Evolutionary conservation across 2,329 filamentous ascomycete genomes (phyloP).

Genomic region (Cordyceps fumosorosea): DNA sequence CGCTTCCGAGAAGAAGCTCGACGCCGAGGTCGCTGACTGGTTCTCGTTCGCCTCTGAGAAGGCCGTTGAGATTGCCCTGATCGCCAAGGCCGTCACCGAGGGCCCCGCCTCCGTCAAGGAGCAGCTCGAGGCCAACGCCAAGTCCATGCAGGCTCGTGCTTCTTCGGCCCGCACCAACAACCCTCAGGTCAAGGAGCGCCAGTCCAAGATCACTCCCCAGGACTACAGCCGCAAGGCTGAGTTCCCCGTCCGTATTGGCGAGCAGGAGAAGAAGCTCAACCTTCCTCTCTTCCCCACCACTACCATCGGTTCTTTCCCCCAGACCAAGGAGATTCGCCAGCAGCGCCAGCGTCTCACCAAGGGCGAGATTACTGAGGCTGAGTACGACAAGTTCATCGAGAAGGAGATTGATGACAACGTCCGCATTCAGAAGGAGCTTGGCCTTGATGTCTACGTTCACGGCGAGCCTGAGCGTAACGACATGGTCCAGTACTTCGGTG

Average conservation of each 20-base stretch:
- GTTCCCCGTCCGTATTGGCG: conserved; percentile 76
- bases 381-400: conserved; percentile 99
- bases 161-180: conserved; percentile 95
- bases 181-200: conserved; percentile 93
- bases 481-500: conserved; percentile 99
- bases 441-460: conserved; percentile 94
- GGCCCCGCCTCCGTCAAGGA: conserved; percentile 80
- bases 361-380: conserved; percentile 81
- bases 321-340: conserved; percentile 97
- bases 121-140: conserved; percentile 93
- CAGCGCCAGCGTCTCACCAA: conserved; percentile 99
- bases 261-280: conserved; percentile 88
- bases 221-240: conserved; percentile 90
- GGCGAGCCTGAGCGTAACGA: conserved; percentile 99
- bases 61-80: conserved; percentile 79
- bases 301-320: conserved; percentile 98
- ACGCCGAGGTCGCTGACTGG: conserved; percentile 90
- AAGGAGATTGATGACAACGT: conserved; percentile 95
- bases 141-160: conserved; percentile 84
- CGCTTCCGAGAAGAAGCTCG: conserved; percentile 96
- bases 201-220: conserved; percentile 74
- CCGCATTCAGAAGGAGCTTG: conserved; percentile 97
- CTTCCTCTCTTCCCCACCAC: conserved; percentile 97
- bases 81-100: conserved; percentile 94
- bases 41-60: conserved; percentile 98